Evolutionary conservation across 192 early-diverging fungal genomes (phyloP).

Genomic region (Dissophora globulifera): DNA sequence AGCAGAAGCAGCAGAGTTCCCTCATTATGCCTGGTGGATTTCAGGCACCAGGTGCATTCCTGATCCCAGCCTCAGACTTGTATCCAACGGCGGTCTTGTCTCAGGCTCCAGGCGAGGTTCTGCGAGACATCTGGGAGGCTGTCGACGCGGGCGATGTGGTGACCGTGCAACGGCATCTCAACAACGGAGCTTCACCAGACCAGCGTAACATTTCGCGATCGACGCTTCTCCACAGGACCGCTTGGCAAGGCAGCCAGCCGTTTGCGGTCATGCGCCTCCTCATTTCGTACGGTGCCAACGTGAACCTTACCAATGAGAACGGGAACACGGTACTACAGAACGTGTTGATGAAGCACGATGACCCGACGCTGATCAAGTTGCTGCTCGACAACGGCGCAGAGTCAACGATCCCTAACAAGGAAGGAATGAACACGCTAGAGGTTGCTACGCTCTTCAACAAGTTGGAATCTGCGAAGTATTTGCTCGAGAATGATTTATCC

Average conservation of each 20-base stretch:
- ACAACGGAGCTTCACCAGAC: constrained; percentile 40
- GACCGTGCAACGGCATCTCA: constrained; percentile 30
- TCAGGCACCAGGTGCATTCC: constrained; percentile 4
- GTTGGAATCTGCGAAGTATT: constrained; percentile 27
- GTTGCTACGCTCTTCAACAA: constrained; percentile 38
- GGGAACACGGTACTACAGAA: constrained; percentile 51
- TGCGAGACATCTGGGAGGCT: constrained; percentile 41
- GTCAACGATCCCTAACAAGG: constrained; percentile 32
- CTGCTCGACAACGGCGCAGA: constrained; percentile 44
- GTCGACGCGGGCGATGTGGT: constrained; percentile 27
- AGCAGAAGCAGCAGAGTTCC: constrained; percentile 17
- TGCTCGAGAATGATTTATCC: constrained; percentile 38
- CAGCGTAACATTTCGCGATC: constrained; percentile 35
- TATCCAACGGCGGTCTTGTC: constrained; percentile 1
- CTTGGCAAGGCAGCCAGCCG: constrained; percentile 33
- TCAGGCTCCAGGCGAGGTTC: background rate
- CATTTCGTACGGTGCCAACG: constrained; percentile 44
- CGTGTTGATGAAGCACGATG: constrained; percentile 51
- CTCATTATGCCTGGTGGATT: constrained; percentile 11
- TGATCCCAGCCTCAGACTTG: constrained; percentile 11
- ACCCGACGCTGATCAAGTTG: constrained; percentile 33
- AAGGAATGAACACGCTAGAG: constrained; percentile 43
- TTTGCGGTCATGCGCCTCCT: constrained; percentile 36
- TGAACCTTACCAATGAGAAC: constrained; percentile 41
- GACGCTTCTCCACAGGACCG: constrained; percentile 34